These are phyloP conservation scores for Durotheca rogersii DNA, from an alignment of 495 filamentous ascomycete genomes.

Conservation along the genomic window DNA sequence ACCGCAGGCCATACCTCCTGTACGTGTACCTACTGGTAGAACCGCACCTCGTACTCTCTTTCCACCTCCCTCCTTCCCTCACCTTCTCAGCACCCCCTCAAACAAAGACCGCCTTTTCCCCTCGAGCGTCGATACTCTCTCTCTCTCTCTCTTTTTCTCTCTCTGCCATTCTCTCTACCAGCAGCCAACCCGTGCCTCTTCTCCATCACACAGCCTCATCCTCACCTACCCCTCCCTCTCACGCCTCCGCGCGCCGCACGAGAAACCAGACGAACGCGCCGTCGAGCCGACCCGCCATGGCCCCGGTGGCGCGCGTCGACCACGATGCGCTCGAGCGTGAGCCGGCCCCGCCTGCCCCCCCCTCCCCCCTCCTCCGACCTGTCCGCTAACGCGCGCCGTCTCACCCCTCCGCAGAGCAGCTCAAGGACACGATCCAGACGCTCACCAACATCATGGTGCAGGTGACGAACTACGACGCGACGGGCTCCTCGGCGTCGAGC, in stretches of 20 bases:
- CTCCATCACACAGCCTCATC: not conserved
- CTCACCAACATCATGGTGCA: slow-evolving; percentile 80
- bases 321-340: slow-evolving; percentile 50
- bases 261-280: too few species aligned
- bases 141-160: not conserved
- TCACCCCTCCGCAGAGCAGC: slow-evolving; percentile 45
- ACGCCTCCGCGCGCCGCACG: not conserved
- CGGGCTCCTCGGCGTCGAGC: too few species aligned
- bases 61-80: not conserved
- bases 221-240: not conserved
- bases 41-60: not conserved
- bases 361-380: not conserved
- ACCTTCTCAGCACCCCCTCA: too few species aligned
- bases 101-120: too few species aligned
- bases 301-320: slow-evolving; percentile 46
- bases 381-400: not conserved
- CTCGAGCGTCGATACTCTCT: too few species aligned
- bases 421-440: slow-evolving; percentile 78
- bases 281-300: slow-evolving; percentile 49
- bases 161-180: not conserved
- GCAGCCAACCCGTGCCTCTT: not conserved
- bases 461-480: slow-evolving; percentile 68
- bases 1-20: too few species aligned
- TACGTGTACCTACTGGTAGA: not conserved
- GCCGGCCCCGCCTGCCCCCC: slow-evolving; percentile 1